Conservation (phyloP, 2,329 filamentous ascomycete species). For the Emergomyces pasteurianus region DNA sequence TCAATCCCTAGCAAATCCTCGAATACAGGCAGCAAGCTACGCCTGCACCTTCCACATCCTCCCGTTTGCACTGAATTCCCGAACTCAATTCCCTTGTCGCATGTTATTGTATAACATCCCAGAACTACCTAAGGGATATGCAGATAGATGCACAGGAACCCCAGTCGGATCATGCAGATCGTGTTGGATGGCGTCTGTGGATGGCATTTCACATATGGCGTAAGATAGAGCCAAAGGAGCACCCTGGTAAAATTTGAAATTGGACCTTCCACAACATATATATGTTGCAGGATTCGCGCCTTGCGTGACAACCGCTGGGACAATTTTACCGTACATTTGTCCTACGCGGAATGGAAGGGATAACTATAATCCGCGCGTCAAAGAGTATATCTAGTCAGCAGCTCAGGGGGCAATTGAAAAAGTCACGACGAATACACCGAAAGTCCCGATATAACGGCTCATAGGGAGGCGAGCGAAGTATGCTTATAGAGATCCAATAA, state of each 20-base stretch:
- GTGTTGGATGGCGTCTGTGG: not conserved
- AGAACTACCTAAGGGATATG: not conserved
- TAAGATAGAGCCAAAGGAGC: too few relatives aligned
- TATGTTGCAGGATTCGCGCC: too few relatives aligned
- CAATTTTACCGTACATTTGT: not conserved
- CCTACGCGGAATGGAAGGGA: not conserved
- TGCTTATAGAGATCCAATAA: not conserved
- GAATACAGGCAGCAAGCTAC: not conserved
- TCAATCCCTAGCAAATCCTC: not conserved
- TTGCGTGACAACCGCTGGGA: too few relatives aligned
- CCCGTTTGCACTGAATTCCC: not conserved
- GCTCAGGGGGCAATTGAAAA: too few relatives aligned
- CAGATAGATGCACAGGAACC: not conserved
- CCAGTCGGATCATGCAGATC: not conserved
- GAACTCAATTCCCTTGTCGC: not conserved
- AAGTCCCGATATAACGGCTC: too few relatives aligned
- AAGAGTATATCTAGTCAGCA: too few relatives aligned
- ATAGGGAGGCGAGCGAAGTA: too few relatives aligned
- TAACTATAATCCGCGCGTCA: too few relatives aligned
- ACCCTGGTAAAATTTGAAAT: not conserved
- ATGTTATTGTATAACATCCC: not conserved
- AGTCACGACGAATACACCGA: too few relatives aligned
- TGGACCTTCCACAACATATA: too few relatives aligned
- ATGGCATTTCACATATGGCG: not conserved
- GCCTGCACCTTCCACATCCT: not conserved